These are phyloP conservation scores for Spirogloea muscicola DNA, from an alignment of 139 green algal species.

Conservation along the genomic window DNA sequence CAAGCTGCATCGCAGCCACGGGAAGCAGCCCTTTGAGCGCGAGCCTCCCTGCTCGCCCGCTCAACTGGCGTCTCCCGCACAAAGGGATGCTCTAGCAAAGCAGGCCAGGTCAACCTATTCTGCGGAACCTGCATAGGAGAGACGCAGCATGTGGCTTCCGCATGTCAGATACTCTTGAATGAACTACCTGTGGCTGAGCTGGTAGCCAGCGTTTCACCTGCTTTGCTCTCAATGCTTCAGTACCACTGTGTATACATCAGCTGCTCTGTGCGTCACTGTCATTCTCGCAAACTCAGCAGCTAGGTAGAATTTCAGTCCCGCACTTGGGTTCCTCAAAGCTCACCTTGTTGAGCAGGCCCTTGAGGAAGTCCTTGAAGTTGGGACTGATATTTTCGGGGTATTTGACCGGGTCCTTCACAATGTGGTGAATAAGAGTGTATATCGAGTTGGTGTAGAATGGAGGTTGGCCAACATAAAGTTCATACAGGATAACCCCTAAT, in stretches of 20 bases:
- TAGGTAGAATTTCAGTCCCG: not conserved
- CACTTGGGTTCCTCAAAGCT: conserved; percentile 11
- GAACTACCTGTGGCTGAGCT: not conserved
- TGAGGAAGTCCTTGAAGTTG: conserved; percentile 88
- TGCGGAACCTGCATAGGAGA: conserved; percentile 18
- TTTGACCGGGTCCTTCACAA: conserved; percentile 85
- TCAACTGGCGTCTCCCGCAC: conserved; percentile 80
- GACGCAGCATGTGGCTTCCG: not conserved
- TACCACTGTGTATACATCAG: too few species aligned
- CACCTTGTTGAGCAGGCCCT: conserved; percentile 93
- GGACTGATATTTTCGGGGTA: conserved; percentile 81
- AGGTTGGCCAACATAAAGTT: conserved; percentile 92
- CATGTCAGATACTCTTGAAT: not conserved
- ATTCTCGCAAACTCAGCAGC: not conserved
- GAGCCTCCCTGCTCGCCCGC: too few species aligned
- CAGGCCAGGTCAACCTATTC: conserved; percentile 83
- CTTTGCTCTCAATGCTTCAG: not conserved
- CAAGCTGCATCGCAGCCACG: too few species aligned
- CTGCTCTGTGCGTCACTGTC: too few species aligned
- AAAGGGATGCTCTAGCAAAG: conserved; percentile 91
- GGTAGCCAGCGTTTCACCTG: not conserved
- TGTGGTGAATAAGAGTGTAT: conserved; percentile 90
- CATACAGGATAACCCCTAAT: conserved; percentile 96
- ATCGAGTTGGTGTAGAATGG: conserved; percentile 99
- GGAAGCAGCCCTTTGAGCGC: too few species aligned